phyloP scores from a whole-genome alignment of 257 asterid species.

The Mitragyna speciosa region DNA sequence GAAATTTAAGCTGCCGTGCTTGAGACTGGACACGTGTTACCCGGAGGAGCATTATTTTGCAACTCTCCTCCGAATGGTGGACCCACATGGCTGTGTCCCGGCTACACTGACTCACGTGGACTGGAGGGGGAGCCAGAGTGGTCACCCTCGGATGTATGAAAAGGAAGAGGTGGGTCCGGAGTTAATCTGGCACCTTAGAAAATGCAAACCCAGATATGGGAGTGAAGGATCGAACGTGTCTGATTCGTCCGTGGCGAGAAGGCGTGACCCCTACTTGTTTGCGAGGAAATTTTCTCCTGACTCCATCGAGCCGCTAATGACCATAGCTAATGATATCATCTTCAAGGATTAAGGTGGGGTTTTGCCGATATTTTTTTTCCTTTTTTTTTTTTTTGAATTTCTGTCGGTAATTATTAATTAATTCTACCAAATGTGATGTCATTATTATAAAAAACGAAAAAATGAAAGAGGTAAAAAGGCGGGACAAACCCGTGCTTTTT shows the following conservation, averaged over 20 bases:
- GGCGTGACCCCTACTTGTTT: slow-evolving; percentile 60
- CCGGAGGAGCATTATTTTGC: slow-evolving; percentile 90
- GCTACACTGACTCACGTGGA: slow-evolving; percentile 79
- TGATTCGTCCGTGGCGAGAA: slow-evolving; percentile 25
- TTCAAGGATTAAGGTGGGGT: slow-evolving; percentile 41
- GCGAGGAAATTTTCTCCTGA: slow-evolving; percentile 65
- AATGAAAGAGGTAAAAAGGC: slow-evolving; percentile 22
- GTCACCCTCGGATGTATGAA: slow-evolving; percentile 64
- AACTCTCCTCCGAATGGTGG: slow-evolving; percentile 66
- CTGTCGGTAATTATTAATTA: not conserved
- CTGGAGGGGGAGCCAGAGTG: slow-evolving; percentile 51
- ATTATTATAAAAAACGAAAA: slow-evolving; percentile 5
- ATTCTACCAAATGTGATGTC: not conserved
- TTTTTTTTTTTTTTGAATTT: slow-evolving; percentile 4
- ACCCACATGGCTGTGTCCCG: slow-evolving; percentile 59
- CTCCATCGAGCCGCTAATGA: slow-evolving; percentile 35
- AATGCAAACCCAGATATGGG: slow-evolving; percentile 52
- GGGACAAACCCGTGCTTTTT: slow-evolving; percentile 70
- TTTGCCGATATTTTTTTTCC: not conserved
- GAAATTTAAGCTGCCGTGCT: slow-evolving; percentile 63
- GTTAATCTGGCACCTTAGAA: slow-evolving; percentile 35
- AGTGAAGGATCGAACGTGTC: slow-evolving; percentile 39
- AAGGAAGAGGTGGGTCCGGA: slow-evolving; percentile 48
- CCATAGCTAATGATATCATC: slow-evolving; percentile 46
- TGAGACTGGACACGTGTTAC: slow-evolving; percentile 54